Conservation (phyloP, 768 basidiomycete species). For the Tylopilus felleus region DNA sequence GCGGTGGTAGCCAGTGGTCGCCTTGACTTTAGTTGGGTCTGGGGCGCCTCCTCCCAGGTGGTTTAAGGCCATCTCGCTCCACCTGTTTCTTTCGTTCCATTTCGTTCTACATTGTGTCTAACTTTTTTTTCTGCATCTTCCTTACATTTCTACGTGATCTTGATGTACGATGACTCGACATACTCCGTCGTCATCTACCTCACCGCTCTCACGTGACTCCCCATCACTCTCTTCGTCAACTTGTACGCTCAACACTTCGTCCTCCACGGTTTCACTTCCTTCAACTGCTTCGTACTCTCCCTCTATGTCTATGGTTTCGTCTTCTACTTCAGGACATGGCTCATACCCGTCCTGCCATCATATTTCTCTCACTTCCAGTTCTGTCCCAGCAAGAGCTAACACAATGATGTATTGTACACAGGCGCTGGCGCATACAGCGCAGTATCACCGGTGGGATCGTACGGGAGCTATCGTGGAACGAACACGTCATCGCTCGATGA, state of each 20-base stretch:
- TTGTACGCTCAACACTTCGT: slow-evolving; percentile 1
- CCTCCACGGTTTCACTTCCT: slow-evolving; percentile 3
- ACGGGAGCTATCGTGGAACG: slow-evolving; percentile 20
- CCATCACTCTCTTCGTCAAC: neutral
- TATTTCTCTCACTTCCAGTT: neutral
- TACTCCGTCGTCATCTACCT: neutral
- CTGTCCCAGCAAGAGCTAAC: slow-evolving; percentile 11
- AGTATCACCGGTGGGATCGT: slow-evolving; percentile 24
- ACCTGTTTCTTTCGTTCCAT: neutral
- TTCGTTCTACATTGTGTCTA: neutral
- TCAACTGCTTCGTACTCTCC: neutral
- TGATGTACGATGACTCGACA: slow-evolving; percentile 7
- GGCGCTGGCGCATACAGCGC: slow-evolving; percentile 17
- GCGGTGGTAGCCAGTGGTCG: neutral
- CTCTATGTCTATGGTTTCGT: too few relatives aligned
- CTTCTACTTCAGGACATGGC: neutral
- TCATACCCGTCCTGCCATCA: neutral
- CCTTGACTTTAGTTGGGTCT: too few relatives aligned
- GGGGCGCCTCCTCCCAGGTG: neutral
- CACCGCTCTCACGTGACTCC: neutral
- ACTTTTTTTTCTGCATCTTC: slow-evolving; percentile 2
- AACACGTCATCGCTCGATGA: slow-evolving; percentile 23
- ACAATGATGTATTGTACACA: neutral
- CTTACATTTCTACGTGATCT: neutral
- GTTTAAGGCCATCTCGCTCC: neutral